Percentiles rank a stretch among this genome's conserved stretches.
Evolutionary conservation across 345 rosid species (phyloP).

Genomic region (Turritis glabra): DNA sequence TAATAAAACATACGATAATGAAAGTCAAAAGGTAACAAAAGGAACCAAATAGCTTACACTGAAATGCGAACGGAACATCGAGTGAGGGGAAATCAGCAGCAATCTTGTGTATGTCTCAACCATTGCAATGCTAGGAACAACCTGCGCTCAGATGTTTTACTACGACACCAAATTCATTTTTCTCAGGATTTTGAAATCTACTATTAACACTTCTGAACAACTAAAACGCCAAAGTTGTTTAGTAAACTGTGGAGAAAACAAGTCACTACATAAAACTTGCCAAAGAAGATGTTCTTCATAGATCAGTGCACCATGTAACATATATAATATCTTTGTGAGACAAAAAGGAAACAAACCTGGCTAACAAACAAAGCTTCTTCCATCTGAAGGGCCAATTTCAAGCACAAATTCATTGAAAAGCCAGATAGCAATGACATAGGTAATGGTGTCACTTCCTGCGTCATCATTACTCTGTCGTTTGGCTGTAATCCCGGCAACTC

Average conservation of each 20-base stretch:
- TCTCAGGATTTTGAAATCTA: not conserved
- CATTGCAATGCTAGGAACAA: conserved; percentile 96
- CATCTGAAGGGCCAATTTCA: conserved; percentile 76
- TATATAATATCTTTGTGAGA: conserved; percentile 28
- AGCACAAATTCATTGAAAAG: conserved; percentile 78
- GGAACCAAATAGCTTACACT: conserved; percentile 57
- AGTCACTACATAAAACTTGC: conserved; percentile 13
- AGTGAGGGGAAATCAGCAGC: conserved; percentile 88
- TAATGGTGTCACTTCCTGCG: conserved; percentile 92
- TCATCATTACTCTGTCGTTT: conserved; percentile 75
- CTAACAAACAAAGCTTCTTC: conserved; percentile 83
- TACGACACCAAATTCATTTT: conserved; percentile 21
- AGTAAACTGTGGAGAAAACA: conserved; percentile 14
- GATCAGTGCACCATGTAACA: conserved; percentile 19
- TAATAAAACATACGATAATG: not conserved
- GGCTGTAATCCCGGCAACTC: conserved; percentile 71
- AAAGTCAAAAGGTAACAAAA: conserved; percentile 2
- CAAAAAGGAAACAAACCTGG: conserved; percentile 60
- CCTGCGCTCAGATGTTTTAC: conserved; percentile 53
- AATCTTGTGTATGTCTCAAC: conserved; percentile 95
- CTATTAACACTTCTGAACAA: conserved; percentile 3
- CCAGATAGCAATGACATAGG: conserved; percentile 92
- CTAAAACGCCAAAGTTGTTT: not conserved
- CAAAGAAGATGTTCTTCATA: conserved; percentile 11
- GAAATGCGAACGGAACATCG: conserved; percentile 86